A percentile compares a stretch with the other conserved stretches of the same genome.
These are phyloP conservation scores for Apiospora arundinis DNA, from an alignment of 2,329 filamentous ascomycete genomes.

Conservation along the genomic window DNA sequence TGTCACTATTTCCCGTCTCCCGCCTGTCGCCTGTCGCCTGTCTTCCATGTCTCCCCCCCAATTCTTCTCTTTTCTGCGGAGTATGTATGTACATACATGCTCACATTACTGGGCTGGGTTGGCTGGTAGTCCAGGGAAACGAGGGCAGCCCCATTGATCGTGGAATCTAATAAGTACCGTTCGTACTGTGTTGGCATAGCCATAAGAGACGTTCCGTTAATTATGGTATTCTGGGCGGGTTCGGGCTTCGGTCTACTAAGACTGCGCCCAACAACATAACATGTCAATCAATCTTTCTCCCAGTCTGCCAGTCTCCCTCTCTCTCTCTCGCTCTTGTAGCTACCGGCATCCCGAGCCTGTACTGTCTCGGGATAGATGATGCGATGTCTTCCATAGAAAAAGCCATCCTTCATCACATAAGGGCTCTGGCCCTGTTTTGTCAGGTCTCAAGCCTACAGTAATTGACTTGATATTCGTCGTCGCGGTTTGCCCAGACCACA, in stretches of 20 bases:
- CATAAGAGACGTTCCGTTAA: constrained; percentile 10
- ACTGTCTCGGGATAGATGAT: not conserved
- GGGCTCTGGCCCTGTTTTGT: not conserved
- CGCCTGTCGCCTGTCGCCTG: not conserved
- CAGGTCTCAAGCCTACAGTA: not conserved
- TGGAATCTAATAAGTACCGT: constrained; percentile 3
- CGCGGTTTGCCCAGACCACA: not conserved
- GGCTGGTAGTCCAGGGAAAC: constrained; percentile 12
- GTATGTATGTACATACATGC: not conserved
- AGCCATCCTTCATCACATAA: too few relatives aligned
- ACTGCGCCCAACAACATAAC: constrained; percentile 13
- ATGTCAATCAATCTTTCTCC: not conserved
- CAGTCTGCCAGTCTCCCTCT: too few relatives aligned
- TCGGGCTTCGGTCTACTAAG: constrained; percentile 4
- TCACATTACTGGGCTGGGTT: too few relatives aligned
- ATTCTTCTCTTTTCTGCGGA: not conserved
- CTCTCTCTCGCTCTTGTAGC: not conserved
- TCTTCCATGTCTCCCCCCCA: not conserved
- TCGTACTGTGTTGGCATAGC: constrained; percentile 14
- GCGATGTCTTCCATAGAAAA: not conserved
- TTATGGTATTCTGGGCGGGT: constrained; percentile 15
- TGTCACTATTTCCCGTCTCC: not conserved
- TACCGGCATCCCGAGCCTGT: not conserved
- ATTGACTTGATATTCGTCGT: not conserved
- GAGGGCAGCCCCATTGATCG: not conserved